phyloP scores from a whole-genome alignment of 306 rosid species.

The Cicer bijugum region DNA sequence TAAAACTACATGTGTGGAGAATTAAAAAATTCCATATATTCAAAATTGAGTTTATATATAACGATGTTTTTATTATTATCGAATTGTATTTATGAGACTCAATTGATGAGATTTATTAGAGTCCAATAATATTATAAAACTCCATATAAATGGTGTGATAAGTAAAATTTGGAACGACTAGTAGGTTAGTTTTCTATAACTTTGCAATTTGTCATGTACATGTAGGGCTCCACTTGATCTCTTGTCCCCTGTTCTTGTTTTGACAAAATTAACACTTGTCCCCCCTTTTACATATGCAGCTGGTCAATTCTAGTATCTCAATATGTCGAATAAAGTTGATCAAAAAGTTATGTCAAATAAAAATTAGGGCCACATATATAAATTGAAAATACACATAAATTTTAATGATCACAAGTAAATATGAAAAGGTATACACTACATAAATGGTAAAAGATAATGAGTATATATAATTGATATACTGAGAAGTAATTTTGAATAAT shows the following conservation, averaged over 20 bases:
- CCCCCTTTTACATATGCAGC: slow-evolving; percentile 15
- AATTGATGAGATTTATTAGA: neutral
- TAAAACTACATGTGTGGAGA: too few species aligned
- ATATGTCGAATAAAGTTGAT: neutral
- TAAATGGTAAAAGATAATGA: too few species aligned
- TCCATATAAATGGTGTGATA: neutral
- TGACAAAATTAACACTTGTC: neutral
- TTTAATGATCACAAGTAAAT: neutral
- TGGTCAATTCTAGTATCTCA: slow-evolving; percentile 21
- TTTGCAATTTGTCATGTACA: slow-evolving; percentile 32
- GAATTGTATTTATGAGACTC: too few species aligned
- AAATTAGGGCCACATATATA: neutral
- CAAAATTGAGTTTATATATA: too few species aligned
- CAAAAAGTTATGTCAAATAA: too few species aligned
- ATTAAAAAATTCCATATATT: too few species aligned
- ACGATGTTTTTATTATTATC: too few species aligned
- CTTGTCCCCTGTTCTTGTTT: slow-evolving; percentile 18
- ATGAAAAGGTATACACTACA: too few species aligned
- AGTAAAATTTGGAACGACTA: slow-evolving; percentile 36
- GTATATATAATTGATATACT: too few species aligned
- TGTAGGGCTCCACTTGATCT: slow-evolving; percentile 37
- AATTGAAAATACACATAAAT: neutral
- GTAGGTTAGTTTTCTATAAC: slow-evolving; percentile 11
- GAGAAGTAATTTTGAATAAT: too few species aligned
- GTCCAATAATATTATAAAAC: neutral